Evolutionary conservation across 768 basidiomycete genomes (phyloP).

Genomic region (Macrolepiota dolichaula): DNA sequence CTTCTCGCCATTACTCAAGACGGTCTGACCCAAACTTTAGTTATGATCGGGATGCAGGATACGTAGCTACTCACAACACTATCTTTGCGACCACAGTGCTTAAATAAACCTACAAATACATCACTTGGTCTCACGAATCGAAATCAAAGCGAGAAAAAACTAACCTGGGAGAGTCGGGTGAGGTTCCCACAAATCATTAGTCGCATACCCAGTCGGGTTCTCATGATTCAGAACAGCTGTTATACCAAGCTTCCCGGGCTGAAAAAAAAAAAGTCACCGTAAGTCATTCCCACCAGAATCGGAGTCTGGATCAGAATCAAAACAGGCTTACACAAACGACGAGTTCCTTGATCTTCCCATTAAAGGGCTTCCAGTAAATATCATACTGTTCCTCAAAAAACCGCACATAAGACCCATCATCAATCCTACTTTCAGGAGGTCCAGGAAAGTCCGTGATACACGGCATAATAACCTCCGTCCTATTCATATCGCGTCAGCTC

Average conservation of each 20-base stretch:
- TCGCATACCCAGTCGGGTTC: constrained; percentile 18
- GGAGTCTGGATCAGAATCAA: too few relatives aligned
- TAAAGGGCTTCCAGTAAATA: constrained; percentile 5
- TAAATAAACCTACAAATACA: constrained; percentile 14
- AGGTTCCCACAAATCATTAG: constrained; percentile 18
- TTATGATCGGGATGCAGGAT: neutral
- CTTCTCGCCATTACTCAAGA: constrained; percentile 27
- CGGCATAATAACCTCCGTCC: constrained; percentile 18
- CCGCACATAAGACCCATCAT: constrained; percentile 13
- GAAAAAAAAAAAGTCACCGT: neutral
- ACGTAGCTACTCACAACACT: constrained; percentile 16
- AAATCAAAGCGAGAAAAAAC: neutral
- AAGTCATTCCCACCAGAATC: neutral
- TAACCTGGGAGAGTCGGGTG: constrained; percentile 17
- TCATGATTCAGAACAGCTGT: constrained; percentile 19
- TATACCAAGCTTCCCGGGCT: constrained; percentile 15
- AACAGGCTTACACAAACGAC: constrained; percentile 15
- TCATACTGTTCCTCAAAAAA: constrained; percentile 10
- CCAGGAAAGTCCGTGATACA: constrained; percentile 3
- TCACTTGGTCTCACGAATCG: neutral
- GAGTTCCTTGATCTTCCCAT: constrained; percentile 13
- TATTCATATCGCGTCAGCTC: neutral
- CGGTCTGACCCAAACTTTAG: constrained; percentile 17
- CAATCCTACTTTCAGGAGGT: neutral
- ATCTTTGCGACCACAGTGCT: constrained; percentile 18